These are phyloP conservation scores for Penicillium psychrofluorescens DNA, from an alignment of 495 filamentous ascomycete species.

Conservation along the genomic window DNA sequence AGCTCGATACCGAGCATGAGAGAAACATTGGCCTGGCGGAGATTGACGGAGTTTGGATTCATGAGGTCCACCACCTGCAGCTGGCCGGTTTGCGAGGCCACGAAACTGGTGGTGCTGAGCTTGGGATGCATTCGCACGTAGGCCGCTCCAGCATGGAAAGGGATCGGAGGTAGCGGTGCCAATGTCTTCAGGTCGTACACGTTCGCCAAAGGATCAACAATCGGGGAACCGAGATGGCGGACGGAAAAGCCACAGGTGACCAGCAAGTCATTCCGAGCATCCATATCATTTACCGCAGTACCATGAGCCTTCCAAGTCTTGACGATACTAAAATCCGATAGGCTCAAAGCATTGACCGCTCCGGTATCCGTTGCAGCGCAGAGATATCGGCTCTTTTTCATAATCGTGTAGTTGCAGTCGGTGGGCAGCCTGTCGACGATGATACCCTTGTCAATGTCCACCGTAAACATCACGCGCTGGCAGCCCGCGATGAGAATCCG, in stretches of 20 bases:
- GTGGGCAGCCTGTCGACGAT: constrained; percentile 68
- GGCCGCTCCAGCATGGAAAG: constrained; percentile 85
- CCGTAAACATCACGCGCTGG: constrained; percentile 79
- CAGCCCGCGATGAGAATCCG: constrained; percentile 83
- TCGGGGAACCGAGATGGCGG: constrained; percentile 53
- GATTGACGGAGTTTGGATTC: constrained; percentile 82
- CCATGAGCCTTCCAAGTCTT: constrained; percentile 86
- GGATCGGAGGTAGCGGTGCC: constrained; percentile 74
- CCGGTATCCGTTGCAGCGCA: constrained; percentile 86
- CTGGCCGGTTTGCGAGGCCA: constrained; percentile 82
- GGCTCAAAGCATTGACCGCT: constrained; percentile 76
- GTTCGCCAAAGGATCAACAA: constrained; percentile 85
- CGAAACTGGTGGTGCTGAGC: constrained; percentile 85
- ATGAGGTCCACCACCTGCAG: constrained; percentile 91
- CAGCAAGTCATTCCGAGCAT: constrained; percentile 82
- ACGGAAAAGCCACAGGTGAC: constrained; percentile 92
- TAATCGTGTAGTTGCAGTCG: constrained; percentile 72
- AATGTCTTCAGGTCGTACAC: constrained; percentile 90
- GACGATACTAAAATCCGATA: constrained; percentile 63
- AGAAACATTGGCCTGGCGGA: constrained; percentile 77
- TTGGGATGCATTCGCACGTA: constrained; percentile 93
- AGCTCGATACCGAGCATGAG: constrained; percentile 74
- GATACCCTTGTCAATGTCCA: constrained; percentile 81
- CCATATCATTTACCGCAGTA: constrained; percentile 86
- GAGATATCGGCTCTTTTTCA: constrained; percentile 84